phyloP scores from a whole-genome alignment of 1,284 basidiomycete species.

The Melampsora larici-populina region DNA sequence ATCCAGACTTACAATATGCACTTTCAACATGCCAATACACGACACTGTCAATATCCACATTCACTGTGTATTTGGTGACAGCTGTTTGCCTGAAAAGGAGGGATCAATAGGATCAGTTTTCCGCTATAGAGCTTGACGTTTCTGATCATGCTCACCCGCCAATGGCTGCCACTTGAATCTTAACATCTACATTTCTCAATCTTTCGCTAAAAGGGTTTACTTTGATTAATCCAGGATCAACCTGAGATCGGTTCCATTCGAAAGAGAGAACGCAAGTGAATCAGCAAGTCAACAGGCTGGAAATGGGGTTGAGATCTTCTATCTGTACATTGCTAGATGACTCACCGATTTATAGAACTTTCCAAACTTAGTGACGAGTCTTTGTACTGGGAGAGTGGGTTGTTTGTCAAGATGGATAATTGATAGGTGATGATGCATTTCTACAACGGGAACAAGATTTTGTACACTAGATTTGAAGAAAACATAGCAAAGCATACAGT shows the following conservation, averaged over 20 bases:
- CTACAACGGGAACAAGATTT: too few relatives aligned
- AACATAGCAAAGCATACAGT: too few relatives aligned
- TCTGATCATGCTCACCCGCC: neutral
- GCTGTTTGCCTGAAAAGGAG: constrained; percentile 6
- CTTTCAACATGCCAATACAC: constrained; percentile 25
- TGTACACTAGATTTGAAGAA: too few relatives aligned
- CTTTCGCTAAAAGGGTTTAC: constrained; percentile 78
- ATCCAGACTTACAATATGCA: neutral
- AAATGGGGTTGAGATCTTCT: too few relatives aligned
- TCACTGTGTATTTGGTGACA: constrained; percentile 11
- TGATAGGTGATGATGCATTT: too few relatives aligned
- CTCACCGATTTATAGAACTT: constrained; percentile 5
- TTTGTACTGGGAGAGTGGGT: too few relatives aligned
- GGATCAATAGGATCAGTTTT: neutral
- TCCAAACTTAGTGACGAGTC: constrained; percentile 65
- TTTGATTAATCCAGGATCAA: constrained; percentile 85
- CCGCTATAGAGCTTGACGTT: neutral
- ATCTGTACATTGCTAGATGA: neutral
- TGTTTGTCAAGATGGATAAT: too few relatives aligned
- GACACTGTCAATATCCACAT: constrained; percentile 12
- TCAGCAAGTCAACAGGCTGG: neutral
- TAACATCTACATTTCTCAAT: constrained; percentile 7
- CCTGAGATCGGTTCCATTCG: constrained; percentile 57
- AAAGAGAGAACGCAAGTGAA: neutral
- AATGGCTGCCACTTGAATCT: neutral